These are phyloP conservation scores for Metschnikowia rubicola DNA, from an alignment of 805 yeast species.

Conservation along the genomic window DNA sequence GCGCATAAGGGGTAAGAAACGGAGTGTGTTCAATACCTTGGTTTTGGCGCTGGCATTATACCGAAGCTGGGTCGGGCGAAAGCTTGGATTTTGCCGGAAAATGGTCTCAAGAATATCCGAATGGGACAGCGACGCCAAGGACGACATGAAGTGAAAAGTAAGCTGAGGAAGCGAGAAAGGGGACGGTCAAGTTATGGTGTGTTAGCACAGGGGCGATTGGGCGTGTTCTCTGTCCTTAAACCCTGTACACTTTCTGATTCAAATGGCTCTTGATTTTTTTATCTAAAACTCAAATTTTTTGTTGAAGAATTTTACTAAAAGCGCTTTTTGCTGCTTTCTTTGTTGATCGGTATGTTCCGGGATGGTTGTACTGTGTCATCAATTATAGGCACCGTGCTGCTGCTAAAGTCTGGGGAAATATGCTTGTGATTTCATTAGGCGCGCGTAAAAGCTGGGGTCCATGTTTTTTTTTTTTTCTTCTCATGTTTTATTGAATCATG, in stretches of 20 bases:
- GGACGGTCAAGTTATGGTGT: background rate
- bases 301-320: background rate
- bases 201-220: no score
- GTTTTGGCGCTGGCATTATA: constrained; percentile 10
- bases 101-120: constrained; percentile 16
- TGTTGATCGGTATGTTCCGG: no score
- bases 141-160: background rate
- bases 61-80: constrained; percentile 7
- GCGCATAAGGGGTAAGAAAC: constrained; percentile 12
- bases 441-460: no score
- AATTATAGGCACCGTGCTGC: background rate
- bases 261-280: background rate
- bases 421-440: constrained; percentile 2
- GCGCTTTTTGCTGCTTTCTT: no score
- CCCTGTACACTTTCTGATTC: no score
- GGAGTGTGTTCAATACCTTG: constrained; percentile 9
- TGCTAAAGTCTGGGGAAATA: background rate
- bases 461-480: no score
- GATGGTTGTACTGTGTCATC: no score
- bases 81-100: constrained; percentile 13
- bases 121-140: constrained; percentile 6
- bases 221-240: no score
- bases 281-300: background rate
- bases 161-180: background rate
- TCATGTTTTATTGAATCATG: no score